phyloP scores from a whole-genome alignment of 257 asterid species.

The Capsicum pubescens region DNA sequence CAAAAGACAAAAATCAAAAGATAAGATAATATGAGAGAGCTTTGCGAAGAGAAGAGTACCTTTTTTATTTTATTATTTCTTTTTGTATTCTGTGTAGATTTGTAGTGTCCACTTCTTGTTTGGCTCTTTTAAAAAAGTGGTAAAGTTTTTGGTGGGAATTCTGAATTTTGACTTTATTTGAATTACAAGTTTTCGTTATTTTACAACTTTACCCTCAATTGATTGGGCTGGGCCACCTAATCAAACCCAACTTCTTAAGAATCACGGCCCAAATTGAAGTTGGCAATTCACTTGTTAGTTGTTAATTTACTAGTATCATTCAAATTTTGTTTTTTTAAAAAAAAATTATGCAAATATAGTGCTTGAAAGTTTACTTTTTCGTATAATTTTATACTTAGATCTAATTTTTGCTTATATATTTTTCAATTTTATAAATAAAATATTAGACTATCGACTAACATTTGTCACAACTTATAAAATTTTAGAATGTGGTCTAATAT shows the following conservation, averaged over 20 bases:
- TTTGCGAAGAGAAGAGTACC: neutral
- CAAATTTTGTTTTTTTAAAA: too few relatives aligned
- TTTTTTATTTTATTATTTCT: neutral
- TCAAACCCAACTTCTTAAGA: neutral
- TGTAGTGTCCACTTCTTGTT: neutral
- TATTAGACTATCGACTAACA: too few relatives aligned
- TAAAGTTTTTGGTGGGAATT: constrained; percentile 19
- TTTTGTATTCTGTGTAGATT: neutral
- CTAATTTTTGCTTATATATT: too few relatives aligned
- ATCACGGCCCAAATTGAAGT: neutral
- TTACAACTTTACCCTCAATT: neutral
- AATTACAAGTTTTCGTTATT: neutral
- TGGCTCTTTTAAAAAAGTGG: neutral
- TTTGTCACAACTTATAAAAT: too few relatives aligned
- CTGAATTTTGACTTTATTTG: neutral
- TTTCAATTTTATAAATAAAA: too few relatives aligned
- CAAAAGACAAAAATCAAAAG: neutral
- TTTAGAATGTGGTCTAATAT: too few relatives aligned
- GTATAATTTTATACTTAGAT: too few relatives aligned
- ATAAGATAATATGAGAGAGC: neutral
- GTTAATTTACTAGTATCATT: too few relatives aligned
- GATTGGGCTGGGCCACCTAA: constrained; percentile 22
- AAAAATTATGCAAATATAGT: too few relatives aligned
- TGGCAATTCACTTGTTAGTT: too few relatives aligned
- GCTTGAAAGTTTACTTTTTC: too few relatives aligned